These are phyloP conservation scores for Colletotrichum sublineola DNA, from an alignment of 2,329 filamentous ascomycete species.

Conservation along the genomic window DNA sequence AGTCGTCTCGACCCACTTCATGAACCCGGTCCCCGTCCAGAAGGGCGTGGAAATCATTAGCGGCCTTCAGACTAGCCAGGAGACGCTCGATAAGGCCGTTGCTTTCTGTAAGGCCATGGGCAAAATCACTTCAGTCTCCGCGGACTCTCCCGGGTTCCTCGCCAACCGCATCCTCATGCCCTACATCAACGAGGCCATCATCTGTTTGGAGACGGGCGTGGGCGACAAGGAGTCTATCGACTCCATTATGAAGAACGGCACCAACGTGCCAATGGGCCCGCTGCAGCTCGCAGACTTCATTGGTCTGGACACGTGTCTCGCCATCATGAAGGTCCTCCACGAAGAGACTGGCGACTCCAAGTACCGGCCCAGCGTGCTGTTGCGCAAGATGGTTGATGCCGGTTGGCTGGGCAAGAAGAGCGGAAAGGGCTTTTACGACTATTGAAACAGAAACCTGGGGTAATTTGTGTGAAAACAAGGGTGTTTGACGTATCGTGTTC, in stretches of 20 bases:
- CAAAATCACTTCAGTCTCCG: conserved; percentile 88
- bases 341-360: conserved; percentile 94
- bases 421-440: conserved; percentile 95
- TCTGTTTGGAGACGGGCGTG: conserved; percentile 94
- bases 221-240: conserved; percentile 94
- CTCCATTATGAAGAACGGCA: conserved; percentile 99
- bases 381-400: conserved; percentile 97
- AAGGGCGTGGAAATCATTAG: conserved; percentile 98
- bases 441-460: conserved; percentile 60
- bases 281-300: conserved; percentile 96
- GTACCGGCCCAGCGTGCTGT: conserved; percentile 88
- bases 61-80: conserved; percentile 88
- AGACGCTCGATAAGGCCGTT: conserved; percentile 85
- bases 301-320: conserved; percentile 92
- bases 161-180: conserved; percentile 99
- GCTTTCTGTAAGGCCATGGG: conserved; percentile 93
- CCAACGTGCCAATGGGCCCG: conserved; percentile 98
- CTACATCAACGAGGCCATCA: conserved; percentile 98
- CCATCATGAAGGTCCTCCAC: conserved; percentile 97
- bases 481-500: background rate
- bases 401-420: conserved; percentile 98
- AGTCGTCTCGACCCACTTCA: conserved; percentile 97
- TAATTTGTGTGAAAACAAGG: background rate
- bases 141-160: conserved; percentile 92
- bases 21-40: conserved; percentile 98